Conservation (phyloP, 139 green algal species). For the Picochlorum costavermella region DNA sequence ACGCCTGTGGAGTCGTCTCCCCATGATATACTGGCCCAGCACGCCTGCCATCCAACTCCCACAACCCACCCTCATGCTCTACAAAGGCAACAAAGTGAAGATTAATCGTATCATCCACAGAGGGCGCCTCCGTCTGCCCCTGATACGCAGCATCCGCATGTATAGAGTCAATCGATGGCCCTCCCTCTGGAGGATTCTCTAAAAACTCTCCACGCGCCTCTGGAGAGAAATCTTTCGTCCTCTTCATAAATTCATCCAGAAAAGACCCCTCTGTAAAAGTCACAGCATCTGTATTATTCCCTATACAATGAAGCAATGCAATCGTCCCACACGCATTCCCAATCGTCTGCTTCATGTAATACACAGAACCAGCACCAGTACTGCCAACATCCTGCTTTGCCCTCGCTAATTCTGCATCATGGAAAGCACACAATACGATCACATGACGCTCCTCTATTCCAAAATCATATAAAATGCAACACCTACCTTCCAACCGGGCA, state of each 20-base stretch:
- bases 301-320: conserved; percentile 67
- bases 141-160: conserved; percentile 66
- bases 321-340: conserved; percentile 96
- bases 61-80: conserved; percentile 50
- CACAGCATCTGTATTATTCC: conserved; percentile 20
- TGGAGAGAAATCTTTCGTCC: conserved; percentile 46
- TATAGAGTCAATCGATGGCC: conserved; percentile 70
- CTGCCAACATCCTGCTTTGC: conserved; percentile 8
- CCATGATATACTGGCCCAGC: conserved; percentile 60
- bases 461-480: too few relatives aligned
- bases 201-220: conserved; percentile 56
- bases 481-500: conserved; percentile 45
- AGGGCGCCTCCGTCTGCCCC: conserved; percentile 56
- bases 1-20: conserved; percentile 30
- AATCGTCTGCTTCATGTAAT: conserved; percentile 91
- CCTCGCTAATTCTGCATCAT: conserved; percentile 13
- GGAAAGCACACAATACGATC: too few relatives aligned
- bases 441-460: too few relatives aligned
- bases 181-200: conserved; percentile 66
- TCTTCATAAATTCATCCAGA: conserved; percentile 55
- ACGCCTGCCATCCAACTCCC: conserved; percentile 80
- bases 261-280: conserved; percentile 46
- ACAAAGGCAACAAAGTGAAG: conserved; percentile 88
- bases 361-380: conserved; percentile 31
- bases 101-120: conserved; percentile 61